Evolutionary conservation across 1,139 yeast species (phyloP).

Genomic region (Scheffersomyces quercinus): DNA sequence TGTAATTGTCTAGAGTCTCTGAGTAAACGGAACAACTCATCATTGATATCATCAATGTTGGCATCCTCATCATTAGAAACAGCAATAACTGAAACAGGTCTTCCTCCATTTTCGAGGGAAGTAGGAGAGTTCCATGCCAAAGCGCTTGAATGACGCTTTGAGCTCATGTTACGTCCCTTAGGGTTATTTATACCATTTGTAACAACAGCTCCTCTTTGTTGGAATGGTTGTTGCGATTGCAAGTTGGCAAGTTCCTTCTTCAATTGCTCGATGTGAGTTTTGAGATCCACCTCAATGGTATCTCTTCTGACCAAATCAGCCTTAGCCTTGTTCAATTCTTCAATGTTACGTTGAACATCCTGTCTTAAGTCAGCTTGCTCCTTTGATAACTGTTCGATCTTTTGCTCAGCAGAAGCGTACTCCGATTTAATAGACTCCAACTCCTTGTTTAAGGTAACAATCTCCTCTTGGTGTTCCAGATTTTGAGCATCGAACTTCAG

Average conservation of each 20-base stretch:
- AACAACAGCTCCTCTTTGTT: conserved; percentile 1
- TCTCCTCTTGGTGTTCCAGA: conserved; percentile 50
- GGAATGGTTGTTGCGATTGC: conserved; percentile 30
- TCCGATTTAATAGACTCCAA: conserved; percentile 58
- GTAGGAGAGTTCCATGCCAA: conserved; percentile 36
- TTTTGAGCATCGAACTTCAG: conserved; percentile 47
- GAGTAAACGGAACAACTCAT: conserved; percentile 68
- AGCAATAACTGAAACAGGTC: conserved; percentile 63
- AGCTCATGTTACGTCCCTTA: conserved; percentile 29
- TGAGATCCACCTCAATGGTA: conserved; percentile 68
- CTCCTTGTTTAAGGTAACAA: conserved; percentile 57
- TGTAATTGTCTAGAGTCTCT: conserved; percentile 81
- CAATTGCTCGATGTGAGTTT: conserved; percentile 66
- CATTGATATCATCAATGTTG: conserved; percentile 67
- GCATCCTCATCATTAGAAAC: conserved; percentile 57
- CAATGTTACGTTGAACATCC: conserved; percentile 62
- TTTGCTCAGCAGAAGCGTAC: conserved; percentile 59
- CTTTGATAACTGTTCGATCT: conserved; percentile 62
- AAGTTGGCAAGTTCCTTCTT: conserved; percentile 63
- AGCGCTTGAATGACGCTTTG: conserved; percentile 47
- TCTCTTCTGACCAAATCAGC: conserved; percentile 62
- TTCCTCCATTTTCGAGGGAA: conserved; percentile 29
- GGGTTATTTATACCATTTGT: conserved; percentile 16
- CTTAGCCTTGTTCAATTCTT: conserved; percentile 64
- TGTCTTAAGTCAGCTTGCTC: conserved; percentile 66